Conservation (phyloP, 2,329 filamentous ascomycete species). For the Sarocladium brachiariae region DNA sequence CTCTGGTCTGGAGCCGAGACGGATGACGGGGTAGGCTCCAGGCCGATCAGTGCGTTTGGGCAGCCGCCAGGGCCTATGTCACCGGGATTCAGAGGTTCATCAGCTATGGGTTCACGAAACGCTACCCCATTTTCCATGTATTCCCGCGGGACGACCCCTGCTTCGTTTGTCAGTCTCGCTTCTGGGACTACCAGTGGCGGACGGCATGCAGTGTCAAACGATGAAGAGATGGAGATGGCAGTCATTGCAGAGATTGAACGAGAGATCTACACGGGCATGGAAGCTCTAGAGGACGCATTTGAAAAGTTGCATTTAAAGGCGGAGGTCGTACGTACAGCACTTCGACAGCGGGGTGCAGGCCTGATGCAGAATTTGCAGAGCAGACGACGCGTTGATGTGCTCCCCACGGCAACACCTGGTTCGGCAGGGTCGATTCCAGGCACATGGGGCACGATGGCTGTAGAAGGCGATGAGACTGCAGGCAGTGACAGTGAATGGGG, state of each 20-base stretch:
- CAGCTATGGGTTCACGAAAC: conserved; percentile 36
- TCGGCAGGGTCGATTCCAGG: conserved; percentile 39
- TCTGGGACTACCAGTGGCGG: conserved; percentile 35
- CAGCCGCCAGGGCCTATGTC: conserved; percentile 1
- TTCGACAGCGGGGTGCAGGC: conserved; percentile 77
- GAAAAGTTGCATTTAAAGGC: conserved; percentile 83
- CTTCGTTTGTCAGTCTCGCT: conserved; percentile 52
- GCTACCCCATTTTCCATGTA: conserved; percentile 43
- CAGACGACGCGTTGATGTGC: conserved; percentile 50
- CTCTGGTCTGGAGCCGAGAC: conserved; percentile 84
- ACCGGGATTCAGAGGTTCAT: conserved; percentile 27
- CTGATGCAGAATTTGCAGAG: conserved; percentile 58
- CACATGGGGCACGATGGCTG: conserved; percentile 18
- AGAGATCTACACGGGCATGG: conserved; percentile 91
- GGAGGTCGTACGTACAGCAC: conserved; percentile 67
- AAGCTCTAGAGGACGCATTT: conserved; percentile 87
- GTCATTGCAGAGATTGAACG: conserved; percentile 86
- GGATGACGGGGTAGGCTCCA: conserved; percentile 25
- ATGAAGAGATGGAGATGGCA: conserved; percentile 90
- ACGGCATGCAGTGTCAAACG: conserved; percentile 67
- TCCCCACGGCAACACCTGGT: conserved; percentile 32
- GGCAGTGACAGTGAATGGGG: conserved; percentile 51
- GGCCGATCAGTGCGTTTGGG: conserved; percentile 2
- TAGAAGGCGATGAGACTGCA: conserved; percentile 8
- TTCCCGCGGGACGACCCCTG: conserved; percentile 50